A percentile compares a stretch with the other conserved stretches of the same genome.
Conservation (phyloP, 2,329 filamentous ascomycete genomes). For the Penicillium sclerotiorum region DNA sequence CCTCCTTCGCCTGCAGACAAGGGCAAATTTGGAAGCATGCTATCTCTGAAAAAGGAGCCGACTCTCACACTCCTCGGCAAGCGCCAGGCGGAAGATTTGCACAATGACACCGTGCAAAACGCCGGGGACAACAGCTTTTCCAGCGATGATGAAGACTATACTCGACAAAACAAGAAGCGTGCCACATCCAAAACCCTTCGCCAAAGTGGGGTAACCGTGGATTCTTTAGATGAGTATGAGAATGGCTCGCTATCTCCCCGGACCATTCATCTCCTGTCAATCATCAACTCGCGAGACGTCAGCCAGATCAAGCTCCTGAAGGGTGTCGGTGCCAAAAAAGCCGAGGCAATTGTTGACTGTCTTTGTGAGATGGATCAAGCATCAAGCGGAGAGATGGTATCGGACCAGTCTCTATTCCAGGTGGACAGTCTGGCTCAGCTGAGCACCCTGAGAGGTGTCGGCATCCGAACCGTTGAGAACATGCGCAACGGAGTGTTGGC, state of each 20-base stretch:
- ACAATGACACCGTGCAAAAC: conserved; percentile 35
- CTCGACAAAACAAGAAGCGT: conserved; percentile 33
- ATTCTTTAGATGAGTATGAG: conserved; percentile 22
- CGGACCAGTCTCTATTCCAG: conserved; percentile 31
- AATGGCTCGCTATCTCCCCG: conserved; percentile 41
- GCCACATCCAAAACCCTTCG: conserved; percentile 23
- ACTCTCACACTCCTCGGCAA: conserved; percentile 27
- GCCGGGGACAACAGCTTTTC: conserved; percentile 25
- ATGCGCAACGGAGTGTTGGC: conserved; percentile 49
- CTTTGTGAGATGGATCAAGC: conserved; percentile 46
- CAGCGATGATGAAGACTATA: conserved; percentile 37
- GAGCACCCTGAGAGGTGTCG: conserved; percentile 48
- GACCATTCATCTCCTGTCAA: conserved; percentile 46
- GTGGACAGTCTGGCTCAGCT: conserved; percentile 44
- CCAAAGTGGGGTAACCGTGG: conserved; percentile 19
- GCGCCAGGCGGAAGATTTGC: conserved; percentile 32
- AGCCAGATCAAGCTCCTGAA: conserved; percentile 50
- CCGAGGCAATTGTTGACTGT: conserved; percentile 52
- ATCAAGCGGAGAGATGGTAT: conserved; percentile 16
- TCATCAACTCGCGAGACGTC: conserved; percentile 51
- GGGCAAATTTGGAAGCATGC: conserved; percentile 34
- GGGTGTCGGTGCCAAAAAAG: conserved; percentile 52
- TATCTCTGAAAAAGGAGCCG: conserved; percentile 34
- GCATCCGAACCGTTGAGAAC: conserved; percentile 49
- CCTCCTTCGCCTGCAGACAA: conserved; percentile 22